Evolutionary conservation across 129 eudicot species (phyloP).

Genomic region (carrot (Daucus carota)): DH1_v3.0 NC_030386.2:3381001-3381500

Average conservation of each 20-base stretch:
- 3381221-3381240: conserved; percentile 86
- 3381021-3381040: too few species aligned
- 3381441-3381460: conserved; percentile 86
- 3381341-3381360: conserved; percentile 60
- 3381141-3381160: background rate
- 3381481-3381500: conserved; percentile 31
- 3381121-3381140: background rate
- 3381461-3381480: conserved; percentile 64
- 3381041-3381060: too few species aligned
- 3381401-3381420: conserved; percentile 76
- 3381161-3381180: background rate
- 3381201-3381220: conserved; percentile 72
- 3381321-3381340: conserved; percentile 21
- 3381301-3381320: conserved; percentile 53
- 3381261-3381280: conserved; percentile 81
- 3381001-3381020: too few species aligned
- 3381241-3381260: conserved; percentile 81
- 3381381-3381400: conserved; percentile 66
- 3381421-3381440: conserved; percentile 77
- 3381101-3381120: background rate
- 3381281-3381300: conserved; percentile 67
- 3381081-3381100: background rate
- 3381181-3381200: conserved; percentile 50
- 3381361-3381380: conserved; percentile 32
- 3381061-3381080: background rate